Evolutionary conservation across 202 grass and related monocot genomes (phyloP), one percentile per base, ranked within the genome.

Genomic region (Bolboschoenoplectus hybrid): DNA sequence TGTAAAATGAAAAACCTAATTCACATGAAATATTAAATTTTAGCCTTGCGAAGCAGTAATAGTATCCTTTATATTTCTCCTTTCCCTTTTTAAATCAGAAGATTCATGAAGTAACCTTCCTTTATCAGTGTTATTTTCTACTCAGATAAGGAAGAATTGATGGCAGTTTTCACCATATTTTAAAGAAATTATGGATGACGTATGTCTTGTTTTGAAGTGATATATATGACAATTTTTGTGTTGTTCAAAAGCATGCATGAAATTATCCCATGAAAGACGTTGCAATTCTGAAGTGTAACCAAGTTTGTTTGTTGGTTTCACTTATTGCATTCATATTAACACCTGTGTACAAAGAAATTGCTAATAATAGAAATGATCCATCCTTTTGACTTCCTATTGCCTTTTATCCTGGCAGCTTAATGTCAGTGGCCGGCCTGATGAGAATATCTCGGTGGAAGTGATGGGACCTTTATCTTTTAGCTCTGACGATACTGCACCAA

Each of bases 371-470:
- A 70, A 6, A 19, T 70, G 14, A 26, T 50, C 68, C 5, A 2
- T 58, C 6, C 12, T 57, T 14, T 32, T 77, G 49, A 77, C 74
- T 77, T 57, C 6, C 14, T 78, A 53, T 76, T 32, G 7, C 74
- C 8, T 40, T 57, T 39, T 36, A 76, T 78, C 57, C 9, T 55
- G 60, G n/a, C 87, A 98, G 97, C 91, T 98, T 87, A 92, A 91
- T 91, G 92, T 93, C 89, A 92, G 88, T 81, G 97, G 97, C 53
- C 90, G 97, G 77, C 97, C 93, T 82, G 97, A 98, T 91, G 97
- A 98, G 81, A 94, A 84, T 84, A 90, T 98, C 82, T 92, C 86
- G 32, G 84, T 94, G 70, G 92, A 98, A 92, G 89, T 94, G 61
- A 90, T 91, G 35, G 92, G 89, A 58, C 93, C 97, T 67, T 89